Conservation (phyloP, 2,329 filamentous ascomycete genomes). For the Aspergillus sp. region DNA sequence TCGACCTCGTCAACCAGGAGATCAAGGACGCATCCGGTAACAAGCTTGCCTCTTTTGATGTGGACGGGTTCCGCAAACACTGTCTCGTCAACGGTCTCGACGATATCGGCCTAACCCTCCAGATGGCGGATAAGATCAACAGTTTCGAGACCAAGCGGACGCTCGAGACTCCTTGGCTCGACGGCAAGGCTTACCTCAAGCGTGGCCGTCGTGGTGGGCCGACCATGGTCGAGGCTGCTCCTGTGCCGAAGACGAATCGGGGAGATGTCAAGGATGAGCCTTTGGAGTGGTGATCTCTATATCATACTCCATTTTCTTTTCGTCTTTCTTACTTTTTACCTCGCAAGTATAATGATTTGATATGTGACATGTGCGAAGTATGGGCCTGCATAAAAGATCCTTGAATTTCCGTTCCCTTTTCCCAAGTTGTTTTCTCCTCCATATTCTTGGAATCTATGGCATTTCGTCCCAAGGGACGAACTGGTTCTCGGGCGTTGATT, state of each 20-base stretch:
- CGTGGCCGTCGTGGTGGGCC: conserved; percentile 50
- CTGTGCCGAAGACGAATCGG: conserved; percentile 84
- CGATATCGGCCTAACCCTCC: conserved; percentile 92
- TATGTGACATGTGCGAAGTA: background rate
- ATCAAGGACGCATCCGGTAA: conserved; percentile 75
- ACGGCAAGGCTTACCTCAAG: conserved; percentile 78
- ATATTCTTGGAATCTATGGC: background rate
- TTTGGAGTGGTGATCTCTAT: conserved; percentile 72
- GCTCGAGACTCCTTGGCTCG: conserved; percentile 81
- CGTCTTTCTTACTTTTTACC: conserved; percentile 1
- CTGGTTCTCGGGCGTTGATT: background rate
- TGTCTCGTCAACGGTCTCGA: conserved; percentile 91
- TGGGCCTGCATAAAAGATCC: background rate
- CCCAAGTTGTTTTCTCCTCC: background rate
- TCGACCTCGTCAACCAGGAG: conserved; percentile 81
- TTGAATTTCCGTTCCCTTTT: background rate
- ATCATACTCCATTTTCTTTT: background rate
- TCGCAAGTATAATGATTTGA: conserved; percentile 32
- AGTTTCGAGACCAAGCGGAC: conserved; percentile 78
- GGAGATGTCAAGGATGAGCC: conserved; percentile 82
- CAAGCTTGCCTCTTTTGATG: conserved; percentile 75
- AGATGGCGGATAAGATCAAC: conserved; percentile 84
- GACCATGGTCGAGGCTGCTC: conserved; percentile 63
- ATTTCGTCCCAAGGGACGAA: background rate
- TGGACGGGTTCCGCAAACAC: conserved; percentile 92